Evolutionary conservation across 352 stramenopile genomes (phyloP), one percentile per base, ranked within the genome.

Genomic region (Globisporangium ultimum): DNA sequence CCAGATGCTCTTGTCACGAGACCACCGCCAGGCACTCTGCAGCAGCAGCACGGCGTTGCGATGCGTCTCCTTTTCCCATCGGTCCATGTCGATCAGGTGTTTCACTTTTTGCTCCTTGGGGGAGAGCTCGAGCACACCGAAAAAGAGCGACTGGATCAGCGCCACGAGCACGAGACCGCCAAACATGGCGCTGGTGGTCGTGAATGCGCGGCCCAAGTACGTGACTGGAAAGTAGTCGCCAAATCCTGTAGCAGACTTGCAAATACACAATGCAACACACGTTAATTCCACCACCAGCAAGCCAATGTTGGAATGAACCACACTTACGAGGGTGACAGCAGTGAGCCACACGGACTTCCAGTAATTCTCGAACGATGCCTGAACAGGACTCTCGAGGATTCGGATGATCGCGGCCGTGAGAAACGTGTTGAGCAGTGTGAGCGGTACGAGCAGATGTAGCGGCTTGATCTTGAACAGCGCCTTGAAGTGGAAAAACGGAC

Each of bases 401-500:
- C 81, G 81, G 40, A 91, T 74, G 57, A 91, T 72, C n/a, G 75
- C 79, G 11, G 81, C 77, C 12, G 77, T 84, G 38, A 91, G 61
- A 43, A 88, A 71, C 24, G 71, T 78, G 55, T 79, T 83, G 17
- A 89, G 58, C 38, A 87, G 47, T 45, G 77, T 70, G 24, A 89
- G 55, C 0, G 76, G 76, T 34, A 91, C 53, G n/a, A 91, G 60
- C 9, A 91, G 60, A 15, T 79, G 72, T 38, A 89, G 64, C 28
- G 81, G 81, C 9, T 69, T 69, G 41, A 87, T 76, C 61, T 87
- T 89, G 64, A 91, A 91, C 18, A 91, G 74, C 36, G 79, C 74
- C 43, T 89, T 89, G 60, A 91, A 91, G 58, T 91, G 81, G 49
- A 91, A 91, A 49, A 86, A 87, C 8, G 81, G 81, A n/a, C 66